phyloP scores from a whole-genome alignment of 2,329 filamentous ascomycete genomes.

The Xylaria sp. region DNA sequence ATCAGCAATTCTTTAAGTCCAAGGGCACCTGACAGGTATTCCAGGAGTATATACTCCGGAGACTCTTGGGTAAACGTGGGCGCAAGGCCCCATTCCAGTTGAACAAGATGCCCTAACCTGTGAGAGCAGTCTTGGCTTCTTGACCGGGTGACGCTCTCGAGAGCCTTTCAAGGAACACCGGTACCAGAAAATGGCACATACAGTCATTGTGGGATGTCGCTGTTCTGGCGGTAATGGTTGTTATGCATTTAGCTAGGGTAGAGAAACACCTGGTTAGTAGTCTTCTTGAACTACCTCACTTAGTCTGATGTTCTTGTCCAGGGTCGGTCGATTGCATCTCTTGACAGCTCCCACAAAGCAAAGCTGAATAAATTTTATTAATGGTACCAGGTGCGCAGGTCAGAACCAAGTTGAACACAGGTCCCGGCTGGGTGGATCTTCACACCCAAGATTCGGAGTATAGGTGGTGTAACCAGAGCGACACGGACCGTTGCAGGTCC shows the following conservation, averaged over 20 bases:
- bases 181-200: not conserved
- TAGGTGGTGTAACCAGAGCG: slow-evolving; percentile 5
- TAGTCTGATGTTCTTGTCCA: not conserved
- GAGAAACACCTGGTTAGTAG: not conserved
- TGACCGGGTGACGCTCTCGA: not conserved
- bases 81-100: not conserved
- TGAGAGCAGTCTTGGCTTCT: not conserved
- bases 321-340: slow-evolving; percentile 8
- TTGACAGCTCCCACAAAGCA: slow-evolving; percentile 1
- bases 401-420: not conserved
- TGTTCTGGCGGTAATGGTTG: too few relatives aligned
- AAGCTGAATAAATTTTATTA: not conserved
- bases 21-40: not conserved
- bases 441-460: not conserved
- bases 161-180: not conserved
- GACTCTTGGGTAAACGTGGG: not conserved
- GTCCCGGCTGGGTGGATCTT: slow-evolving; percentile 12
- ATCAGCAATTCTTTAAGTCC: not conserved
- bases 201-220: not conserved
- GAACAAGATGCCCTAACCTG: not conserved
- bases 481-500: slow-evolving; percentile 1
- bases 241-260: not conserved
- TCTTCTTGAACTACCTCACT: not conserved
- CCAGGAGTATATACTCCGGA: not conserved
- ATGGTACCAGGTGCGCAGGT: not conserved